phyloP scores from a whole-genome alignment of 768 basidiomycete genomes.

The Lentinula detonsa region DNA sequence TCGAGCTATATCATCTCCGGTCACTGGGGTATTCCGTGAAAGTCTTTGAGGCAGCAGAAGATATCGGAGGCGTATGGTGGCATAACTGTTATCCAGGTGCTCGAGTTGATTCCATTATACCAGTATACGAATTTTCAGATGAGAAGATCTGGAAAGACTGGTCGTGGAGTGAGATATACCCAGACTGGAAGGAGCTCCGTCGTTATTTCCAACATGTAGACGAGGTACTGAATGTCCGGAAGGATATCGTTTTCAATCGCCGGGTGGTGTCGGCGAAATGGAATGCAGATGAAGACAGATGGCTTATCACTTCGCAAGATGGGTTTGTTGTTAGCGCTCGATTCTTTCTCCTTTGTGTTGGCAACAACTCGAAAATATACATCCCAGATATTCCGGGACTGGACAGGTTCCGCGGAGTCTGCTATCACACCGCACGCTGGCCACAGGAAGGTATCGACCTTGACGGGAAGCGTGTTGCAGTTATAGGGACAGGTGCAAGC shows the following conservation, averaged over 20 bases:
- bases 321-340: conserved; percentile 12
- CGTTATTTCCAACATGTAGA: conserved; percentile 18
- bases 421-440: conserved; percentile 19
- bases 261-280: conserved; percentile 16
- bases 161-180: conserved; percentile 7
- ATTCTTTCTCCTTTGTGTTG: conserved; percentile 17
- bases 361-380: conserved; percentile 16
- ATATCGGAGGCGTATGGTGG: conserved; percentile 18
- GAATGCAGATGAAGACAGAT: conserved; percentile 13
- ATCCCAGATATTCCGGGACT: conserved; percentile 15
- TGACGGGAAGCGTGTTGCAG: conserved; percentile 17
- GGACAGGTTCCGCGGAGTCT: conserved; percentile 15
- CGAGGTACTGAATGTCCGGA: conserved; percentile 16
- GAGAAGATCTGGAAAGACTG: conserved; percentile 21
- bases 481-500: conserved; percentile 20
- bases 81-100: conserved; percentile 21
- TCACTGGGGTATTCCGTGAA: background rate
- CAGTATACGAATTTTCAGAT: conserved; percentile 16
- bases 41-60: conserved; percentile 10
- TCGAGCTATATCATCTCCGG: background rate
- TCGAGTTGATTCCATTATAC: conserved; percentile 18
- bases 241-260: conserved; percentile 17
- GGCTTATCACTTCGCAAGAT: conserved; percentile 14
- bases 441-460: conserved; percentile 16
- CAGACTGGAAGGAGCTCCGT: conserved; percentile 12